Evolutionary conservation across 208 protist species (phyloP).

Genomic region (Herpetomonas tarakana): DNA sequence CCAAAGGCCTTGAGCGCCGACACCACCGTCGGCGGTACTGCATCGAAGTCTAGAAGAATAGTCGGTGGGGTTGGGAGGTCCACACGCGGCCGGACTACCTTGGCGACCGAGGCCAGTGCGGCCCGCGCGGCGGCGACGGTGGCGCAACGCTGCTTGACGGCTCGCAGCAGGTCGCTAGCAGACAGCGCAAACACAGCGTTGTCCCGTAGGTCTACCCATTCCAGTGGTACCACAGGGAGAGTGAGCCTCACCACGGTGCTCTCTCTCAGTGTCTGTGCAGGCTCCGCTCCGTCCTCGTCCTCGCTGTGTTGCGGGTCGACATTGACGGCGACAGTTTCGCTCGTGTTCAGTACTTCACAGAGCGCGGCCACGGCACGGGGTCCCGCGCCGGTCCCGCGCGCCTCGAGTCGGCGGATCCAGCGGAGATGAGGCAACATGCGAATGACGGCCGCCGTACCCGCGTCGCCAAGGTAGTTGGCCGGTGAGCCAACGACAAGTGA

Average conservation of each 20-base stretch:
- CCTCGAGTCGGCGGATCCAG: conserved; percentile 52
- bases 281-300: conserved; percentile 4
- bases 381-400: conserved; percentile 46
- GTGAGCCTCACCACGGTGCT: neutral
- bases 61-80: conserved; percentile 3
- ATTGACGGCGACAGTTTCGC: conserved; percentile 9
- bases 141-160: conserved; percentile 13
- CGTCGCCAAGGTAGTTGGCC: conserved; percentile 65
- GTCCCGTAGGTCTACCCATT: conserved; percentile 34
- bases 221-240: conserved; percentile 10
- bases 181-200: conserved; percentile 41
- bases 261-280: neutral
- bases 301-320: conserved; percentile 14
- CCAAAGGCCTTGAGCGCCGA: neutral
- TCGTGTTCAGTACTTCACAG: conserved; percentile 12
- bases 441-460: conserved; percentile 56
- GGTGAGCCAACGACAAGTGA: conserved; percentile 20
- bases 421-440: conserved; percentile 57
- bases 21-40: conserved; percentile 23
- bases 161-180: conserved; percentile 23
- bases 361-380: conserved; percentile 24
- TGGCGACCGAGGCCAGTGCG: neutral
- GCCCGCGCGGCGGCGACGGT: neutral
- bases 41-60: conserved; percentile 28
- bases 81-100: neutral